A percentile compares a stretch with the other conserved stretches of the same genome.
phyloP scores from a whole-genome alignment of 2,329 filamentous ascomycete species.

The Aspergillus floridensis region DNA sequence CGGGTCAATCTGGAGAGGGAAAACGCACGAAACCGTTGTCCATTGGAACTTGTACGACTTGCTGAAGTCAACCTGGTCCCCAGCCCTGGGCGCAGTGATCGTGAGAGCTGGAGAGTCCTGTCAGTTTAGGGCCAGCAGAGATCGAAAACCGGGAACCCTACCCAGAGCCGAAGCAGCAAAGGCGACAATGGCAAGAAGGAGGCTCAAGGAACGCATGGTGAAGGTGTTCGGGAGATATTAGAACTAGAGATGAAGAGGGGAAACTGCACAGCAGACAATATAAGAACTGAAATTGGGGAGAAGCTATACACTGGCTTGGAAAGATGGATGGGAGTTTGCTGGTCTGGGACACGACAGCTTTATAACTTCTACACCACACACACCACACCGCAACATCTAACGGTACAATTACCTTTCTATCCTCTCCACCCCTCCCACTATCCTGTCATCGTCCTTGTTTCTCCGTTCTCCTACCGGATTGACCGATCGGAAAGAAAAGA shows the following conservation, averaged over 20 bases:
- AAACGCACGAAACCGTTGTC: slow-evolving; percentile 35
- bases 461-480: background rate
- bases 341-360: background rate
- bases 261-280: background rate
- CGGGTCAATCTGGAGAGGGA: background rate
- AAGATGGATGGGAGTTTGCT: background rate
- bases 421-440: background rate
- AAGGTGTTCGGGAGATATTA: slow-evolving; percentile 7
- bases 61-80: slow-evolving; percentile 37
- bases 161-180: slow-evolving; percentile 32
- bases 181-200: slow-evolving; percentile 25
- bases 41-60: slow-evolving; percentile 40
- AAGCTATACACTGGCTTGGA: background rate
- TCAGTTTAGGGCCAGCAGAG: background rate
- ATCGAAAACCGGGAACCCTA: slow-evolving; percentile 11
- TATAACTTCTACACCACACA: background rate
- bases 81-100: slow-evolving; percentile 34
- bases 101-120: slow-evolving; percentile 24
- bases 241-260: background rate
- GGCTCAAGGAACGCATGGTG: slow-evolving; percentile 29
- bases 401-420: background rate
- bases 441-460: background rate
- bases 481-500: slow-evolving; percentile 7
- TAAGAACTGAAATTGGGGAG: background rate
- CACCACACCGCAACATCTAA: background rate